A percentile compares a stretch with the other conserved stretches of the same genome.
phyloP scores from a whole-genome alignment of 2,329 filamentous ascomycete species.

The Zasmidium angulare region DNA sequence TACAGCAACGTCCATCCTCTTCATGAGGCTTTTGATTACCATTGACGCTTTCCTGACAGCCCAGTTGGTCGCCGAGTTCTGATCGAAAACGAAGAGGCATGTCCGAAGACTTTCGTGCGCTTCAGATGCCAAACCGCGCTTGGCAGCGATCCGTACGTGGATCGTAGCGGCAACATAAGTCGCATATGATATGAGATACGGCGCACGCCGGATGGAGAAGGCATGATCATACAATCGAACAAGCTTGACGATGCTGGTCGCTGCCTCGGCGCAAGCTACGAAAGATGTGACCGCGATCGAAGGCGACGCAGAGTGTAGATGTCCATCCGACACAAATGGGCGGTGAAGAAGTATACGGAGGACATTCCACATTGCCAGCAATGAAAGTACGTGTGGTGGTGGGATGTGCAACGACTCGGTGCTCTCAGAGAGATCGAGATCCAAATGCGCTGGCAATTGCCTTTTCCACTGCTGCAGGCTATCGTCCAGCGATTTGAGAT shows the following conservation, averaged over 20 bases:
- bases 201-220: conserved; percentile 49
- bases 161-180: conserved; percentile 58
- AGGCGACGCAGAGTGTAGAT: conserved; percentile 44
- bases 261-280: conserved; percentile 48
- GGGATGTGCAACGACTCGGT: conserved; percentile 2
- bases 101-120: conserved; percentile 44
- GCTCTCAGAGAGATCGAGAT: background rate
- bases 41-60: conserved; percentile 49
- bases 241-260: conserved; percentile 46
- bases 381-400: conserved; percentile 13
- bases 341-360: conserved; percentile 56
- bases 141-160: conserved; percentile 52
- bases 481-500: conserved; percentile 7
- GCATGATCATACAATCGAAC: conserved; percentile 47
- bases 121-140: conserved; percentile 41
- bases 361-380: conserved; percentile 49
- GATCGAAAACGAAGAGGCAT: conserved; percentile 49
- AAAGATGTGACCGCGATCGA: conserved; percentile 46
- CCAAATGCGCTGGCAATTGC: conserved; percentile 9
- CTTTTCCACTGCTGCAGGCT: conserved; percentile 9
- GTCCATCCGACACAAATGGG: conserved; percentile 53
- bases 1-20: conserved; percentile 40
- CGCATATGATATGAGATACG: conserved; percentile 57
- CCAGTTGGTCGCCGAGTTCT: conserved; percentile 54
- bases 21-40: conserved; percentile 49